Evolutionary conservation across 805 yeast species (phyloP), one percentile per base, ranked within the genome.

Genomic region (Blastobotrys robertii): DNA sequence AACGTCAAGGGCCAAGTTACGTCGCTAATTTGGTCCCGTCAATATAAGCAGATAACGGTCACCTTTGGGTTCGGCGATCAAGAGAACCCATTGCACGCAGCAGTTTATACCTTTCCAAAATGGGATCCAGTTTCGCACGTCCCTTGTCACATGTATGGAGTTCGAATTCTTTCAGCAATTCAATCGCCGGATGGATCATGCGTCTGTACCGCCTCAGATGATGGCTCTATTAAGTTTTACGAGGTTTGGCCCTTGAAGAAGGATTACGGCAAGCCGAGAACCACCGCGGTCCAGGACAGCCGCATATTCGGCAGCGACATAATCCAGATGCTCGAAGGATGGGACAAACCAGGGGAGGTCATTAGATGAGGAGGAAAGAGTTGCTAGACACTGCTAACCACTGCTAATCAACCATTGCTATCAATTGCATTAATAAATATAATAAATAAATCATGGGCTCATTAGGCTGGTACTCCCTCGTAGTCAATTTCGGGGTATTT

Each of bases 401-500:
- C 6, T 19, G 41, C 30, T 38, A 31, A 31, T 14, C 15, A 31
- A 14, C 16, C 50, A 61, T 12, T 64, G 32, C 34, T 66, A 7
- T 50, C 58, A 4, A 69, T 65, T 29, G 15, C 3, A 19, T 30
- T 32, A 29, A 29, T 37, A 39, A 38, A 37, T 22, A 41, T 10
- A 29, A 35, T 34, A 41, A 35, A 42, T 25, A 34, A 29, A 35
- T 30, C 13, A 38, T 29, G 39, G 16, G 11, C 39, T 16, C n/a
- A 13, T 55, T 56, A 86, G 2, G 86, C 76, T 9, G 97, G 95
- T 7, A 85, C 90, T 3, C 96, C 96, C 59, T 88, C 95, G 51
- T 74, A 78, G 45, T 83, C 92, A 39, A 76, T 64, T 48, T 76
- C 74, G 29, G 78, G 67, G 45, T 70, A 70, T 49, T 76, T 75